Evolutionary conservation across 305 asterid genomes (phyloP).

Genomic region (Fraxinus angustifolia): DNA sequence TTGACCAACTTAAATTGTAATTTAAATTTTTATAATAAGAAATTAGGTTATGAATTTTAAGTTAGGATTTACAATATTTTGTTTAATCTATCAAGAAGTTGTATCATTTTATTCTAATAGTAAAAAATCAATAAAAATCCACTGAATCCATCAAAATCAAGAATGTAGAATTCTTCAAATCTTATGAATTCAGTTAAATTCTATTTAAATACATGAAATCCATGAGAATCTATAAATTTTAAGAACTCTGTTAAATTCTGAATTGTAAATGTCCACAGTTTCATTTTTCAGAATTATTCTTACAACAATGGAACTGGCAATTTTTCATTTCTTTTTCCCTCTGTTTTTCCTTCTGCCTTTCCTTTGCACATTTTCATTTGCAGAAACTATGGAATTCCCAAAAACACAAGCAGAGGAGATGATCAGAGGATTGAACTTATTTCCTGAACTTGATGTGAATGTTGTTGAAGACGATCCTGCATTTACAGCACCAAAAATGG

Average conservation of each 20-base stretch:
- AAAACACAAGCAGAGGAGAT: conserved; percentile 43
- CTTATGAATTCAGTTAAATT: background rate
- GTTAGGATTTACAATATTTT: background rate
- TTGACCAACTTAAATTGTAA: background rate
- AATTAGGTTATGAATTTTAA: too few species aligned
- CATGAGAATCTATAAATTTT: background rate
- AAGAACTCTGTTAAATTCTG: background rate
- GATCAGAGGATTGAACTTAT: conserved; percentile 57
- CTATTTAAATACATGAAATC: background rate
- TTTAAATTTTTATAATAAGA: too few species aligned
- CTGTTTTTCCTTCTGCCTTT: conserved; percentile 26
- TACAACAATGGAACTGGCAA: conserved; percentile 28
- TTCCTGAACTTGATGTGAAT: conserved; percentile 55
- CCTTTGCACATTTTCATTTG: conserved; percentile 28
- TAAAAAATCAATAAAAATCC: too few species aligned
- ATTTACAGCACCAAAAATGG: conserved; percentile 31
- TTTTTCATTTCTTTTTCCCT: background rate
- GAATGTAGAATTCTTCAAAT: background rate
- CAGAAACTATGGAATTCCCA: conserved; percentile 24
- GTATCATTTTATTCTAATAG: background rate
- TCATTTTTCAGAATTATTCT: conserved; percentile 13
- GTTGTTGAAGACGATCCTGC: conserved; percentile 7
- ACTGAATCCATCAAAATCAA: background rate
- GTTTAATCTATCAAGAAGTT: background rate
- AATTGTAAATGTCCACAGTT: background rate